These are phyloP conservation scores for Scutellaria galericulata DNA, from an alignment of 257 asterid genomes.

Conservation along the genomic window DNA sequence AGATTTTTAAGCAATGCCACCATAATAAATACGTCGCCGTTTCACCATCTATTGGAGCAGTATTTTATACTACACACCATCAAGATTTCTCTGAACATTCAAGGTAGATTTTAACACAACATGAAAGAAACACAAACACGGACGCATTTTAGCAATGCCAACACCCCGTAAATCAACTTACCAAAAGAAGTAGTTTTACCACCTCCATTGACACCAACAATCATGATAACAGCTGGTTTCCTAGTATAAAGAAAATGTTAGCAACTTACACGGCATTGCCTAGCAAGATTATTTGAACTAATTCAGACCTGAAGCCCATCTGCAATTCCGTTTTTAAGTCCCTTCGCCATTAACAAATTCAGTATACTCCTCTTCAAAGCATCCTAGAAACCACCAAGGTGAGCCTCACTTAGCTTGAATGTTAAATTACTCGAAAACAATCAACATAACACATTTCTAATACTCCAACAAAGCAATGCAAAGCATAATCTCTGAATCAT, in stretches of 20 bases:
- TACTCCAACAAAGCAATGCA: not conserved
- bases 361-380: slow-evolving; percentile 79
- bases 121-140: not conserved
- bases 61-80: not conserved
- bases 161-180: slow-evolving; percentile 43
- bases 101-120: slow-evolving; percentile 8
- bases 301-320: slow-evolving; percentile 83
- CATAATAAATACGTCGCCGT: not conserved
- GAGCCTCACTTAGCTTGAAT: slow-evolving; percentile 28
- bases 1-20: not conserved
- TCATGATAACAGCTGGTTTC: slow-evolving; percentile 94
- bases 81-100: not conserved
- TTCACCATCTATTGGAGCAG: not conserved
- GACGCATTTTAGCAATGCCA: not conserved
- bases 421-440: slow-evolving; percentile 5
- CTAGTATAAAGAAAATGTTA: slow-evolving; percentile 47
- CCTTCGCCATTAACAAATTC: slow-evolving; percentile 76
- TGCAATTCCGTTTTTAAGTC: slow-evolving; percentile 81
- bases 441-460: not conserved
- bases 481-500: slow-evolving; percentile 14
- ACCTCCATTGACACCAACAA: slow-evolving; percentile 99
- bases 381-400: slow-evolving; percentile 51
- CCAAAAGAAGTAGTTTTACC: slow-evolving; percentile 99
- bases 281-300: slow-evolving; percentile 28
- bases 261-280: slow-evolving; percentile 23